phyloP scores from a whole-genome alignment of 2,329 filamentous ascomycete species.

The Botrytis medusae region DNA sequence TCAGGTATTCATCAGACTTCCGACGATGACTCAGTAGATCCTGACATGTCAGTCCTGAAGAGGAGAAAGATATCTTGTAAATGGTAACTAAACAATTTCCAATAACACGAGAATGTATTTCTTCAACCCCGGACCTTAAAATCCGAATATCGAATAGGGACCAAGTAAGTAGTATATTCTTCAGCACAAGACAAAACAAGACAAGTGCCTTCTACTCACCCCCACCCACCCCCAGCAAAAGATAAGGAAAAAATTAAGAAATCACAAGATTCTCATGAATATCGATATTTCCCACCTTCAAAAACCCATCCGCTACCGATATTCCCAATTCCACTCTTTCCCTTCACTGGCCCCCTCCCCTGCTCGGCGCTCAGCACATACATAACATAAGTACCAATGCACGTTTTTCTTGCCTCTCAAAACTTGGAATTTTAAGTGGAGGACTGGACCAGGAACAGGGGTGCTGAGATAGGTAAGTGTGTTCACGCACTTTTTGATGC shows the following conservation, averaged over 20 bases:
- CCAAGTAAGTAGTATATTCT: neutral
- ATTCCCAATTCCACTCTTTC: neutral
- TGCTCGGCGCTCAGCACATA: neutral
- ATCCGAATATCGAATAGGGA: neutral
- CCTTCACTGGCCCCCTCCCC: neutral
- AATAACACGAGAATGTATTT: neutral
- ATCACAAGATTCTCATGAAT: neutral
- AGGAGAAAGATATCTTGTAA: neutral
- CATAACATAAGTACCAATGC: neutral
- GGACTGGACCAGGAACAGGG: neutral
- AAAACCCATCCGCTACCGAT: neutral
- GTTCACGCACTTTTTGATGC: too few relatives aligned
- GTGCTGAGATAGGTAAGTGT: neutral
- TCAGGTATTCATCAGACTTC: neutral
- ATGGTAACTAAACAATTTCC: neutral
- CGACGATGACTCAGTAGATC: neutral
- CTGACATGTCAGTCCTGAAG: neutral
- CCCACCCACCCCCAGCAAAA: neutral
- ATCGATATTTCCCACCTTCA: neutral
- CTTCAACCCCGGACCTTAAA: neutral
- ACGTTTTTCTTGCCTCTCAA: neutral
- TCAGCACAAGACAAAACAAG: neutral
- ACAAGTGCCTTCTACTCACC: neutral
- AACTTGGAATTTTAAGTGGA: constrained; percentile 3
- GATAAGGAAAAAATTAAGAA: neutral